Evolutionary conservation across 2,329 filamentous ascomycete species (phyloP), one percentile per base, ranked within the genome.

Genomic region (Aspergillus fumigatus): DNA sequence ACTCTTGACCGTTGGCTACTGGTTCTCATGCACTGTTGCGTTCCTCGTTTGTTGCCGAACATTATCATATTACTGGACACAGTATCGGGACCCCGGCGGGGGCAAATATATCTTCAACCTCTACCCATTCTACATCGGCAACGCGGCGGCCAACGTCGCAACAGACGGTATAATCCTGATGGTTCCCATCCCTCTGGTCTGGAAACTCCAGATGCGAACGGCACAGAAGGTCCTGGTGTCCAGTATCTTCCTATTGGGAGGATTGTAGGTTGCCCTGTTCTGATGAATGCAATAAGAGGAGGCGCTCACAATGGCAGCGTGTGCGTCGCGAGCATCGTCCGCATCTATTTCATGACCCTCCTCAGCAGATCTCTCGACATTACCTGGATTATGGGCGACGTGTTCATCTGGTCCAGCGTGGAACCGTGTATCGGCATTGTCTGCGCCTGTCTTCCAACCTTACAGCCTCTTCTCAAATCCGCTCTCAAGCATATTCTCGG

Each of bases 351-450:
- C 38, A 59, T 65, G 25, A 60, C 61, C 2, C 49, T 55, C 9
- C 50, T 65, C 27, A 61, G 51, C n/a, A 10, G 25, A 8, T 58
- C 57, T 7, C 32, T 57, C 27, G 62, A 63, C 40, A 55, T 62
- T 23, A 63, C 62, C 19, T 63, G 61, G 60, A 52, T 58, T 2
- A 59, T 62, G 9, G 62, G 61, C 10, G 57, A 62, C 35, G 63
- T 54, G 0, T 59, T 62, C 38, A 64, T 64, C 41, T 64, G 62
- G 61, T 61, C 62, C 38, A 64, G 53, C 40, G 59, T 66, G 40
- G 63, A 66, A 23, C 62, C 63, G n/a, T 63, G 59, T 47, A 59
- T 64, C 19, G 63, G 61, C 2, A 63, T 65, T 5, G 57, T 66
- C 40, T 58, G 64, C 27, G 62, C 64, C 6, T 65, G 63, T 43